Base-by-base conservation (phyloP, 345 rosid genomes). In the Leavenworthia alabamica region DNA sequence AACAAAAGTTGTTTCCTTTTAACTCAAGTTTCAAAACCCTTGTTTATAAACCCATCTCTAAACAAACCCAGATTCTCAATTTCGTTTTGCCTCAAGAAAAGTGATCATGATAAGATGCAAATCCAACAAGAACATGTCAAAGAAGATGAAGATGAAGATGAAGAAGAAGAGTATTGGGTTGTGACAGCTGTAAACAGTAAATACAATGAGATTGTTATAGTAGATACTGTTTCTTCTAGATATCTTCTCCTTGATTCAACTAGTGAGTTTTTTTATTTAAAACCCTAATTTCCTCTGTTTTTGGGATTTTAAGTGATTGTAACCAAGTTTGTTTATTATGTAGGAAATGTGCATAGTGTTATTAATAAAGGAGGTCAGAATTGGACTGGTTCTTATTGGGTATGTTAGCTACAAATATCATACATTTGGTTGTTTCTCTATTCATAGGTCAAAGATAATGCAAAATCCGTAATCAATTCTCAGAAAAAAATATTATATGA, bases 331-430 rank as follows among this genome's bases (percentile, higher is more conserved):
- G n/a, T n/a, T 51, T 2, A 1, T 20, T 57, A 7, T 72, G 73
- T 79, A 84, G 95, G 69, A 71, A 86, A 81, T 78, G 82, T 86
- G 39, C 98, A 91, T 73, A 91, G 98, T 82, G 51, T 86, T 52
- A 42, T 80, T 42, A 66, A 77, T 41, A 91, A 91, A 70, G 81
- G 72, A 41, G 83, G 74, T 4, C 73, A 80, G 19, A 81, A 73
- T 53, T 86, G 98, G 96, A 88, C 88, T 45, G 83, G 69, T 7
- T 77, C 88, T 0, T 88, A 88, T 56, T 88, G 98, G 98, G 90
- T 84, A 81, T 64, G 79, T 56, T 17, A n/a, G n/a, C n/a, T n/a
- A n/a, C n/a, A n/a, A n/a, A 56, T 27, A 10, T 39, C 11, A 8
- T 55, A 27, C 23, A 1, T 51, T 51, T 61, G 57, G 0, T 36